These are phyloP conservation scores for Epichloe uncinata DNA, from an alignment of 2,329 filamentous ascomycete species.

Conservation along the genomic window DNA sequence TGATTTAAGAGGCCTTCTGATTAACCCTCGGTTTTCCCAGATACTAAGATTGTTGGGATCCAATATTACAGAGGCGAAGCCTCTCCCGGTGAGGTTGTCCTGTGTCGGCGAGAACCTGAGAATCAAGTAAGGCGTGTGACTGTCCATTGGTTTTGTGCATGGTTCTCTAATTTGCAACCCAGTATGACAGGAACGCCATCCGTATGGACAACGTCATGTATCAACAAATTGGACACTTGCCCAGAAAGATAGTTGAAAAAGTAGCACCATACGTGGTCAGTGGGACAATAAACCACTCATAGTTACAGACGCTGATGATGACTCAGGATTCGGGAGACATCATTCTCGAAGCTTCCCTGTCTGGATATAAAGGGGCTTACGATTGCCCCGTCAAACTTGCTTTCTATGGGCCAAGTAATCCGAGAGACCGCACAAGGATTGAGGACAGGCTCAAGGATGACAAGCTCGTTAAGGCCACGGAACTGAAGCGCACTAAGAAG, in stretches of 20 bases:
- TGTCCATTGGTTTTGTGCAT: background rate
- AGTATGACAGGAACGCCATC: slow-evolving; percentile 64
- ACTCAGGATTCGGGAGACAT: slow-evolving; percentile 42
- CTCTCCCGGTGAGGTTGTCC: slow-evolving; percentile 47
- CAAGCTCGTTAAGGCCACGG: slow-evolving; percentile 45
- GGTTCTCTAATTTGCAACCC: background rate
- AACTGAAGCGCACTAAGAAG: slow-evolving; percentile 39
- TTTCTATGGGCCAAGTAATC: slow-evolving; percentile 54
- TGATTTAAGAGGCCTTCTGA: background rate
- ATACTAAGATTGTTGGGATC: slow-evolving; percentile 36
- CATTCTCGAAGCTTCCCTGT: slow-evolving; percentile 54
- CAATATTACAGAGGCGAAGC: slow-evolving; percentile 51
- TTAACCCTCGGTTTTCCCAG: slow-evolving; percentile 12
- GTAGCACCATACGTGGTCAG: slow-evolving; percentile 58
- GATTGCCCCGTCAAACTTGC: slow-evolving; percentile 61
- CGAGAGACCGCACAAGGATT: slow-evolving; percentile 36
- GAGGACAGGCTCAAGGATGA: slow-evolving; percentile 49
- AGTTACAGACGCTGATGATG: background rate
- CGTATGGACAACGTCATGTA: slow-evolving; percentile 64
- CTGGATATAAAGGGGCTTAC: slow-evolving; percentile 49
- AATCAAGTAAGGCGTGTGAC: slow-evolving; percentile 34
- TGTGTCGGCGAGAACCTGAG: slow-evolving; percentile 49
- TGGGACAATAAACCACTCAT: background rate
- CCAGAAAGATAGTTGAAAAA: slow-evolving; percentile 52
- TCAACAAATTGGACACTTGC: slow-evolving; percentile 67